Conservation (phyloP, 1,284 basidiomycete genomes). For the Boletellus sp. region DNA sequence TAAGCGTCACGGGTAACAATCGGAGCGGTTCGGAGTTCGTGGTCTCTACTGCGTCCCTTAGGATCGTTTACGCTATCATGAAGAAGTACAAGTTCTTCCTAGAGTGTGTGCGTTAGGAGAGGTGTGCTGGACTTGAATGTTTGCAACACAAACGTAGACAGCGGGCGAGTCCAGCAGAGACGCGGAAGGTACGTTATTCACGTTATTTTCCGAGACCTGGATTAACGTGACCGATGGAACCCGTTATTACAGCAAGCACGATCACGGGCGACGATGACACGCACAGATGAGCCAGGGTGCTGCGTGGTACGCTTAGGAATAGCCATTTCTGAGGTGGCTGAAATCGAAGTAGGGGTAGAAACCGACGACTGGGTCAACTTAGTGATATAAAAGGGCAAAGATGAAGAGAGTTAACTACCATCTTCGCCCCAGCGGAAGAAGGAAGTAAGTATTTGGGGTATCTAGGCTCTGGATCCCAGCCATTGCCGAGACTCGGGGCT, state of each 20-base stretch:
- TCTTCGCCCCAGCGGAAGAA: conserved; percentile 5
- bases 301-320: conserved; percentile 7
- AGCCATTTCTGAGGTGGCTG: conserved; percentile 15
- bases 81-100: conserved; percentile 45
- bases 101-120: not conserved
- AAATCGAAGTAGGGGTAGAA: conserved; percentile 1
- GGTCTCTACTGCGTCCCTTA: conserved; percentile 29
- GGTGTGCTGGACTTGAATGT: not conserved
- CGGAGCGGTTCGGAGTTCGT: conserved; percentile 52
- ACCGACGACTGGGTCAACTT: conserved; percentile 10
- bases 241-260: conserved; percentile 3
- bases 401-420: conserved; percentile 12
- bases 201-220: conserved; percentile 7
- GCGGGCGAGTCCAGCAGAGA: conserved; percentile 5
- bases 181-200: conserved; percentile 5
- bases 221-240: not conserved
- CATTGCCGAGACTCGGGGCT: not conserved
- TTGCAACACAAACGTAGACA: conserved; percentile 22
- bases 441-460: conserved; percentile 7
- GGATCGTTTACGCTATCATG: conserved; percentile 27
- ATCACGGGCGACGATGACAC: conserved; percentile 2
- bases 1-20: conserved; percentile 54
- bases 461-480: conserved; percentile 4
- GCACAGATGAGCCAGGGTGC: conserved; percentile 6
- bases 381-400: conserved; percentile 10